Evolutionary conservation across 768 basidiomycete genomes (phyloP), one percentile per base, ranked within the genome.

Genomic region (Leucogyrophana mollusca): DNA sequence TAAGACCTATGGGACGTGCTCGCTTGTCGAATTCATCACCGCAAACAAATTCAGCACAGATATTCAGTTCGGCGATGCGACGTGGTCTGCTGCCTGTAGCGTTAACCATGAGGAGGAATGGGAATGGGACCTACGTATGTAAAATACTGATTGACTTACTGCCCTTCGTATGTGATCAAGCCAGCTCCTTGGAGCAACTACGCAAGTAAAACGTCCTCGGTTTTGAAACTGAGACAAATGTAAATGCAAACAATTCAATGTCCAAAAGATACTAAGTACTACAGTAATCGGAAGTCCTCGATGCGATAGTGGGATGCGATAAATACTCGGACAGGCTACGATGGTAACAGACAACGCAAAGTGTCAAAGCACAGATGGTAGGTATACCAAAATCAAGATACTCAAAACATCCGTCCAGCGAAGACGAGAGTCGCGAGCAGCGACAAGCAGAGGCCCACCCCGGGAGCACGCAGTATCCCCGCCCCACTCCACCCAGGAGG

Each of bases 401-500:
- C 17, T 39, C 52, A 66, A 25, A 55, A 42, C 44, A 53, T 53
- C 54, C 56, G 51, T 43, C 35, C 34, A 3, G 40, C 40, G 1
- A 51, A 40, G 20, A 37, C 59, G 13, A 55, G 23, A 11, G 42
- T 49, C 14, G 8, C 32, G 24, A 65, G 8, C 2, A 58, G 18
- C 7, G 53, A 52, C 1, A 46, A 21, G 14, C 45, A 45, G 20
- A 65, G 35, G 6, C 20, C 50, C 36, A 34, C 9, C 4, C 45
- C 37, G 3, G 63, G 46, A 25, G 38, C 36, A 16, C 46, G 53
- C 21, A 41, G 21, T 9, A 36, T 40, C 40, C 17, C 22, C 10
- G 51, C 46, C 23, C 63, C 49, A 42, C 37, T 78, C 76, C 73
- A 79, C 18, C 84, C 81, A 14, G 85, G 82, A 10, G 86, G 85